phyloP scores from a whole-genome alignment of 805 yeast genomes.

The Ogataea pilisensis region DNA sequence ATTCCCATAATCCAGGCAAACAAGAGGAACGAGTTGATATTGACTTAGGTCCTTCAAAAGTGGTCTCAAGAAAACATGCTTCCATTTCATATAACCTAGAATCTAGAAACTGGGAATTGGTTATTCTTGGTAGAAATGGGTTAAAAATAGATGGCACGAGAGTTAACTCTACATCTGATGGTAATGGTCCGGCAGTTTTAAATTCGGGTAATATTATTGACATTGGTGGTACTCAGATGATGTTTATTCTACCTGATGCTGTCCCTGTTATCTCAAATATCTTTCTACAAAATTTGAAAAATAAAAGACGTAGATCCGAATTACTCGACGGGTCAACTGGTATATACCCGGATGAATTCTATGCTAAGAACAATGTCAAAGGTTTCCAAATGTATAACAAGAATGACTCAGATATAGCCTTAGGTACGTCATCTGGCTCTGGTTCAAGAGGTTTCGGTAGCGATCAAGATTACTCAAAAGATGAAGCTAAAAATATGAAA shows the following conservation, averaged over 20 bases:
- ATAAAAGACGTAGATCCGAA: constrained; percentile 22
- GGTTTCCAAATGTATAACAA: constrained; percentile 55
- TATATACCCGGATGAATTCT: constrained; percentile 13
- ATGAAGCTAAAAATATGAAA: constrained; percentile 87
- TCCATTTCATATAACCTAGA: constrained; percentile 71
- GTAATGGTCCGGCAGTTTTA: constrained; percentile 46
- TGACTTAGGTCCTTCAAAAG: constrained; percentile 95
- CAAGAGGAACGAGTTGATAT: constrained; percentile 52
- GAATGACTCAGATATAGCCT: constrained; percentile 16
- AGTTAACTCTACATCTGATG: constrained; percentile 34
- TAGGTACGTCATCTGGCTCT: constrained; percentile 7
- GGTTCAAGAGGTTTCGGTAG: constrained; percentile 12
- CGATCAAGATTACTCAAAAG: constrained; percentile 68
- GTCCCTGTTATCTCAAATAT: constrained; percentile 61
- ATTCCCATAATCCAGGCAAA: constrained; percentile 19
- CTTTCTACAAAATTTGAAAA: constrained; percentile 36
- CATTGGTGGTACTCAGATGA: constrained; percentile 97
- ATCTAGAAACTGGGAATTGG: constrained; percentile 79
- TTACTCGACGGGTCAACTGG: constrained; percentile 11
- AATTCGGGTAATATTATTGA: constrained; percentile 89
- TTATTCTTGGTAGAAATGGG: constrained; percentile 86
- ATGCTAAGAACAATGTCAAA: constrained; percentile 30
- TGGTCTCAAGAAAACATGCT: constrained; percentile 92
- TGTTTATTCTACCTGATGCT: constrained; percentile 93
- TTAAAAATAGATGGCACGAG: constrained; percentile 79